Conservation (phyloP, 345 rosid genomes). For the Eucalyptus virginea region DNA sequence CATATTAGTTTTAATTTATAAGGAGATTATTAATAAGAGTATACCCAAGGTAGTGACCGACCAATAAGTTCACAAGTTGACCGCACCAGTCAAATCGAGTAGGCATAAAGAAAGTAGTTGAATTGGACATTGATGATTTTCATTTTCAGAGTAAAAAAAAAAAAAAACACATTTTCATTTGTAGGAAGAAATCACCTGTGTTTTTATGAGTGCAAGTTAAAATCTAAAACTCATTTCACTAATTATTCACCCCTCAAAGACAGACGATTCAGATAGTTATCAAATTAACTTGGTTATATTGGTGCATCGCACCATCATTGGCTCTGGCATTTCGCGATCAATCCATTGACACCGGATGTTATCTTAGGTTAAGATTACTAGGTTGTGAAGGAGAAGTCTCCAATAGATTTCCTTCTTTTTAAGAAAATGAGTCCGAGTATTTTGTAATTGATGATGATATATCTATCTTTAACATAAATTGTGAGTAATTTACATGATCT, state of each 20-base stretch:
- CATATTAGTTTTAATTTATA: not conserved
- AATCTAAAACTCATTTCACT: not conserved
- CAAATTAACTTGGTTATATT: not conserved
- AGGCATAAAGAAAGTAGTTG: not conserved
- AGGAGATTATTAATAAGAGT: not conserved
- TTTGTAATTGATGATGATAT: not conserved
- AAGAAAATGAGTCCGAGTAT: not conserved
- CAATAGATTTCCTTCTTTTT: not conserved
- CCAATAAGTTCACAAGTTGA: not conserved
- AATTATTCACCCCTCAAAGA: not conserved
- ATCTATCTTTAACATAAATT: not conserved
- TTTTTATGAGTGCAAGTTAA: not conserved
- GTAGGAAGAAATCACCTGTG: not conserved
- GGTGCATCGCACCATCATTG: not conserved
- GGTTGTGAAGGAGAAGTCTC: not conserved
- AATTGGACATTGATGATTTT: not conserved
- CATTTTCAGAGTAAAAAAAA: not conserved
- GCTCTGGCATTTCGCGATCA: accelerated
- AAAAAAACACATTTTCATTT: not conserved
- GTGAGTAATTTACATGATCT: not conserved
- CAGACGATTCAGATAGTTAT: not conserved
- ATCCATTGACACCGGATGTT: accelerated
- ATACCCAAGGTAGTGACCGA: not conserved
- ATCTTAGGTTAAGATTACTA: not conserved
- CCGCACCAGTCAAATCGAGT: not conserved